Conservation (phyloP, 768 basidiomycete genomes). For the Russula brevipes region DNA sequence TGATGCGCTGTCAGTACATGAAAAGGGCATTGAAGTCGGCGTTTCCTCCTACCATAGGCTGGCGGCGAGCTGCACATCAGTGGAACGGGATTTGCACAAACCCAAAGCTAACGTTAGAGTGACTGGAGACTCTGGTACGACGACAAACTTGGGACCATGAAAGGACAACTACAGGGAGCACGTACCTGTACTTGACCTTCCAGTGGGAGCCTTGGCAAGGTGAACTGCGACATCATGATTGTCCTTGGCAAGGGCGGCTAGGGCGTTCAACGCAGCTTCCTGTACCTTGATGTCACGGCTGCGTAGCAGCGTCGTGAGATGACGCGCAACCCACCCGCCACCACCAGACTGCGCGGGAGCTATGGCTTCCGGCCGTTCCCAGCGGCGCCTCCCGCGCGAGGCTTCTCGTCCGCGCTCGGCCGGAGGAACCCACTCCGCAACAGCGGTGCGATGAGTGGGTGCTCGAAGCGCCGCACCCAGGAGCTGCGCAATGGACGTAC, state of each 20-base stretch:
- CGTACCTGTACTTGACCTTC: slow-evolving; percentile 15
- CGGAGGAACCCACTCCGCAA: slow-evolving; percentile 61
- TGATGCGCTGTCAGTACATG: slow-evolving; percentile 28
- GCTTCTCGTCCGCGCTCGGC: slow-evolving; percentile 50
- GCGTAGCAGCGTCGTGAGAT: slow-evolving; percentile 44
- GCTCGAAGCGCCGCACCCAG: slow-evolving; percentile 49
- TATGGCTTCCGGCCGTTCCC: slow-evolving; percentile 57
- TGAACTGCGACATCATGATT: slow-evolving; percentile 48
- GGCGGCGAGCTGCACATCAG: slow-evolving; percentile 64
- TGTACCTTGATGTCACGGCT: slow-evolving; percentile 57
- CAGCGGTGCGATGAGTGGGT: slow-evolving; percentile 42
- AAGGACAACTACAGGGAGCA: neutral
- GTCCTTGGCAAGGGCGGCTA: slow-evolving; percentile 64
- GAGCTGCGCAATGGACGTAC: slow-evolving; percentile 54
- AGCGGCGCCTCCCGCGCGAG: slow-evolving; percentile 55
- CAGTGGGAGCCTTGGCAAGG: slow-evolving; percentile 38
- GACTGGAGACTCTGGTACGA: slow-evolving; percentile 28
- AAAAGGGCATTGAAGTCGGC: neutral
- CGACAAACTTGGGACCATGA: neutral
- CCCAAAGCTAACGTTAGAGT: slow-evolving; percentile 43
- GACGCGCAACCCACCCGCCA: slow-evolving; percentile 57
- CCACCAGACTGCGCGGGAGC: slow-evolving; percentile 32
- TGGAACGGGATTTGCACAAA: slow-evolving; percentile 52
- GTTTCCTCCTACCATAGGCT: slow-evolving; percentile 53
- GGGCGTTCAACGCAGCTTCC: slow-evolving; percentile 58